Conservation (phyloP, 2,329 filamentous ascomycete species). For the Acrocalymma vagum region DNA sequence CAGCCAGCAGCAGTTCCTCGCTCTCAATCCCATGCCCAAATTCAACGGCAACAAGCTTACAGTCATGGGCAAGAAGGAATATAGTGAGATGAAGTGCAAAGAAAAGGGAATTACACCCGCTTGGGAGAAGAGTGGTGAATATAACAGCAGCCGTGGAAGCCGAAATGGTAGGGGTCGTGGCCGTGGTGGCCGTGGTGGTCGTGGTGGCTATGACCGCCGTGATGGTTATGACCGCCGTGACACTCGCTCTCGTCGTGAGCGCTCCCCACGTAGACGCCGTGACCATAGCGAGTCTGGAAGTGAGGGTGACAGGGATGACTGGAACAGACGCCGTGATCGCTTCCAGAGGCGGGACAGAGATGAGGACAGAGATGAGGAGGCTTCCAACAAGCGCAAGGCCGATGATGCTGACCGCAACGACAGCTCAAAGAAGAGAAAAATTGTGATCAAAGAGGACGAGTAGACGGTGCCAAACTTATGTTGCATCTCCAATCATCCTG, state of each 20-base stretch:
- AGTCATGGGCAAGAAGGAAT: slow-evolving; percentile 88
- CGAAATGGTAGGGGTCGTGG: slow-evolving; percentile 38
- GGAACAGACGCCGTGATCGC: slow-evolving; percentile 40
- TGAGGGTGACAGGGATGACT: slow-evolving; percentile 33
- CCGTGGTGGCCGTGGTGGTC: slow-evolving; percentile 27
- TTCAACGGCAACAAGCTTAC: slow-evolving; percentile 83
- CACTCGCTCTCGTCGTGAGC: slow-evolving; percentile 29
- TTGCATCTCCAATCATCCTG: too few relatives aligned
- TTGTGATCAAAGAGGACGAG: slow-evolving; percentile 45
- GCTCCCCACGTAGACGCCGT: slow-evolving; percentile 28
- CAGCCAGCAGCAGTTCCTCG: slow-evolving; percentile 80
- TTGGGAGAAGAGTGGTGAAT: slow-evolving; percentile 45
- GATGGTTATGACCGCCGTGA: slow-evolving; percentile 40
- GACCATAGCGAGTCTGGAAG: slow-evolving; percentile 28
- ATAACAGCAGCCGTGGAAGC: slow-evolving; percentile 28
- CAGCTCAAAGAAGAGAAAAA: slow-evolving; percentile 42
- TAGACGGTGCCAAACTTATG: too few relatives aligned
- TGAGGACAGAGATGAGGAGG: slow-evolving; percentile 26
- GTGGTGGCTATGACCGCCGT: slow-evolving; percentile 38
- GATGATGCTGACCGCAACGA: slow-evolving; percentile 26
- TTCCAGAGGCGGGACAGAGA: slow-evolving; percentile 39
- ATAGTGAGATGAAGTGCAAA: slow-evolving; percentile 66
- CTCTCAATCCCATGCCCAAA: slow-evolving; percentile 79
- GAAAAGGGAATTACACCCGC: slow-evolving; percentile 56
- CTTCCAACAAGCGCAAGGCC: slow-evolving; percentile 45